A percentile compares a stretch with the other conserved stretches of the same genome.
Evolutionary conservation across 805 yeast genomes (phyloP).

Genomic region (Torulaspora microellipsoides): DNA sequence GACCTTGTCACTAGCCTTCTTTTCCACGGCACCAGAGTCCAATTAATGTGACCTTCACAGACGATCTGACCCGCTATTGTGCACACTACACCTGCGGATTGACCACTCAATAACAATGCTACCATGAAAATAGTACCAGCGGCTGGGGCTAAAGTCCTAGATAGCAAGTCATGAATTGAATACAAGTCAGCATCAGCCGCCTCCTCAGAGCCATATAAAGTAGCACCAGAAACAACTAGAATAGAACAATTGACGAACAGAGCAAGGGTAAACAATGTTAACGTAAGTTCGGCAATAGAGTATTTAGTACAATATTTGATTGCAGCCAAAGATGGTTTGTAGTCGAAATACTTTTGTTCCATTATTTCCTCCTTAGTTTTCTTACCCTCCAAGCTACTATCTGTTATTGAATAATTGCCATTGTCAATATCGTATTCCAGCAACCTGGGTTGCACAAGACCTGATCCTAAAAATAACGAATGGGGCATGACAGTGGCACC

Average conservation of each 20-base stretch:
- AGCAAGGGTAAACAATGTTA: constrained; percentile 75
- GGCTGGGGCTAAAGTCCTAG: constrained; percentile 56
- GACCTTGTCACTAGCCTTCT: constrained; percentile 73
- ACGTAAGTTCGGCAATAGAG: constrained; percentile 64
- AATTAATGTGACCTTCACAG: constrained; percentile 81
- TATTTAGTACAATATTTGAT: constrained; percentile 66
- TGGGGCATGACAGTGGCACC: constrained; percentile 98
- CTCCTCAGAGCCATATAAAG: constrained; percentile 64
- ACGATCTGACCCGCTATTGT: constrained; percentile 93
- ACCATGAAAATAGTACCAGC: constrained; percentile 84
- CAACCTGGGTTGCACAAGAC: constrained; percentile 78
- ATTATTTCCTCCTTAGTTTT: constrained; percentile 24
- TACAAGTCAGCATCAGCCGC: constrained; percentile 78
- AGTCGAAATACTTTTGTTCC: constrained; percentile 43
- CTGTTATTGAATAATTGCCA: constrained; percentile 41
- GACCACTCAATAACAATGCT: constrained; percentile 81
- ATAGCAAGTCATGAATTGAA: constrained; percentile 64
- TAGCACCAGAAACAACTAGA: constrained; percentile 74
- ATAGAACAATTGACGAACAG: constrained; percentile 83
- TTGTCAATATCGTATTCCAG: constrained; percentile 65
- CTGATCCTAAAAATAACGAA: constrained; percentile 78
- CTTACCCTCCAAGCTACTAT: constrained; percentile 8
- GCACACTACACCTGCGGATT: constrained; percentile 88
- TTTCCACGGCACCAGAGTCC: constrained; percentile 78
- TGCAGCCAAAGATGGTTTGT: constrained; percentile 70